Base-by-base conservation (phyloP, 371 early-diverging fungal genomes). In the Smittium culicis region DNA sequence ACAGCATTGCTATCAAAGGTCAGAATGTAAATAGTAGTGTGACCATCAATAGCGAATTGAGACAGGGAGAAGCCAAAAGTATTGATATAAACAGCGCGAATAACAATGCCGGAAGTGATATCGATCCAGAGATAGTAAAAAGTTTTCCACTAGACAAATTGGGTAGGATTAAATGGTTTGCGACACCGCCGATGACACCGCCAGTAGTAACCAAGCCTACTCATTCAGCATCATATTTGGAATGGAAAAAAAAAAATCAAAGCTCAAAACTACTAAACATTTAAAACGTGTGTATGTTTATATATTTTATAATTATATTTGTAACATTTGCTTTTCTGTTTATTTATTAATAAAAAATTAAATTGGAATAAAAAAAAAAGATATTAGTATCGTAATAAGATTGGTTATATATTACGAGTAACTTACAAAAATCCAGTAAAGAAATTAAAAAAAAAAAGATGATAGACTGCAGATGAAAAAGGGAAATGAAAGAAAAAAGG, bases 151-250 rank as follows among this genome's bases (percentile, higher is more conserved):
- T 29, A 5, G 64, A 64, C 64, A 11, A 5, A 33, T 11, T 35
- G 11, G 64, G 64, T 3, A 64, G n/a, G 34, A 64, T 64, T 14
- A 27, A 29, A n/a, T 64, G 64, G 64, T 64, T 64, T 31, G 64
- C 64, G n/a, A 64, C 64, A 64, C 64, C 64, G 11, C 64, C 64
- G 27, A 16, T 64, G 20, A 45, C 20, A 5, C 45, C 45, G 45
- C 45, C 45, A 11, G 45, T 45, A 45, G 20, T 45, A 11, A 45
- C 5, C 20, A 45, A 45, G 20, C 45, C 45, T 11, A 45, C 45
- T 11, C 45, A 45, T 45, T 45, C 45, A 45, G 45, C 5, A 45
- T 11, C 11, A 5, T 45, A 45, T 45, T 45, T 45, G 20, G 20
- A 45, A 45, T 45, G 45, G 45, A 45, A 45, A 45, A 5, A 45